These are phyloP conservation scores for Santalum album DNA, from an alignment of 164 flowering plant genomes.

Conservation along the genomic window DNA sequence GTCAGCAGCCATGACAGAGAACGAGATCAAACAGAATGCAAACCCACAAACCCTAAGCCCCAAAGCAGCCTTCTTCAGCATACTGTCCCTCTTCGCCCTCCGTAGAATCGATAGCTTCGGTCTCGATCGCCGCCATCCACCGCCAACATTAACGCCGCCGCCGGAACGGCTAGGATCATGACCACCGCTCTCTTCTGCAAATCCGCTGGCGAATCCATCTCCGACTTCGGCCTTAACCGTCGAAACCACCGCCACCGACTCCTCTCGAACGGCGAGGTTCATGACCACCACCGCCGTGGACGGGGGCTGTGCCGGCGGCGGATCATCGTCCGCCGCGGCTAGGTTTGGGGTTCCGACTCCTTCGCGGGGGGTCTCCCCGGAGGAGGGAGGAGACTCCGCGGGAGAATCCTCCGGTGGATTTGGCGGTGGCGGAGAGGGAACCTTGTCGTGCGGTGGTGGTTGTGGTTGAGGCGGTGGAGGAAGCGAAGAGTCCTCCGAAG, in stretches of 20 bases:
- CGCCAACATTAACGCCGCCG: background rate
- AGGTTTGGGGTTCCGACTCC: too few relatives aligned
- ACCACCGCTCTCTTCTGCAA: background rate
- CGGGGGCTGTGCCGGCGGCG: too few relatives aligned
- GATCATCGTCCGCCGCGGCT: too few relatives aligned
- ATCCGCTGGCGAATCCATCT: background rate
- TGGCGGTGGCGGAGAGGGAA: background rate
- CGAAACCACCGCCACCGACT: background rate
- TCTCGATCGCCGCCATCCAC: constrained; percentile 1
- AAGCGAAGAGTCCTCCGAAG: too few relatives aligned
- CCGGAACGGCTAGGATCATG: background rate
- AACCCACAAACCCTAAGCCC: constrained; percentile 35
- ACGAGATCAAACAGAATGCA: constrained; percentile 36
- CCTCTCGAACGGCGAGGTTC: background rate
- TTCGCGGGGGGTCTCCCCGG: constrained; percentile 9
- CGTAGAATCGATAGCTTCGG: background rate
- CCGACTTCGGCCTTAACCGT: background rate
- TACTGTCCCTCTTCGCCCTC: constrained; percentile 15
- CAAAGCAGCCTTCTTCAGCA: constrained; percentile 25
- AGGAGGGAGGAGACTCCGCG: constrained; percentile 8
- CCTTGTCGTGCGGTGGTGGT: background rate
- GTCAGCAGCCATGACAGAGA: constrained; percentile 53
- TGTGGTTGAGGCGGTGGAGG: too few relatives aligned
- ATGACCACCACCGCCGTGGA: background rate
- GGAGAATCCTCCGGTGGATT: constrained; percentile 5